Evolutionary conservation across 371 early-diverging fungal genomes (phyloP), one percentile per base, ranked within the genome.

Genomic region (Lichtheimia ornata): DNA sequence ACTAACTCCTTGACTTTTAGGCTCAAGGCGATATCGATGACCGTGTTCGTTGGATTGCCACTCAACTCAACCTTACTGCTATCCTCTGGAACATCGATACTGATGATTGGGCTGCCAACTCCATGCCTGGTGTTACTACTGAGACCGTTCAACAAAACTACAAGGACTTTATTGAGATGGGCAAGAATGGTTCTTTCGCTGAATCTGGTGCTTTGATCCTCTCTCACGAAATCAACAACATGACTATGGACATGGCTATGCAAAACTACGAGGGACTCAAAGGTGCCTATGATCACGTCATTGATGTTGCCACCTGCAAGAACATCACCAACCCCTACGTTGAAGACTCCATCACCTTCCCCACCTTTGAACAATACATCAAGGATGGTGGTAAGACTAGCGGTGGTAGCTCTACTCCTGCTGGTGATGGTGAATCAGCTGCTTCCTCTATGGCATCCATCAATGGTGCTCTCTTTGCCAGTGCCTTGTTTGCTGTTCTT

Each of bases 1-100:
- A 22, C 22, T 47, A 35, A 35, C 35, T 7, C 53, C 47, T 51
- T 28, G 30, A 30, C 35, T 50, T n/a, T 49, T 65, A 67, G 68
- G 73, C 76, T 50, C 71, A 70, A 58, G 80, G 76, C 70, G 82
- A 81, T 74, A 54, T 81, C n/a, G 82, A 81, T 70, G 76, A 81
- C 55, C 76, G 82, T 66, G 82, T 77, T 54, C 82, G 82, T 50
- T 74, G 74, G 76, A 74, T 81, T 58, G 82, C 78, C 58, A 65
- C 75, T 49, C 78, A 77, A 54, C 62, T 81, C 41, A 71, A 70
- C 61, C 61, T 81, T 62, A 75, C 75, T 43, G 76, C 81, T 60
- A 70, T 81, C 44, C 65, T 81, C 58, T 82, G 81, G 81, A 73
- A 76, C 55, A 57, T 73, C 27, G 77, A 78, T 53, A 77, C 80